Evolutionary conservation across 2,329 filamentous ascomycete genomes (phyloP), one percentile per base, ranked within the genome.

Genomic region (Fusarium napiforme): DNA sequence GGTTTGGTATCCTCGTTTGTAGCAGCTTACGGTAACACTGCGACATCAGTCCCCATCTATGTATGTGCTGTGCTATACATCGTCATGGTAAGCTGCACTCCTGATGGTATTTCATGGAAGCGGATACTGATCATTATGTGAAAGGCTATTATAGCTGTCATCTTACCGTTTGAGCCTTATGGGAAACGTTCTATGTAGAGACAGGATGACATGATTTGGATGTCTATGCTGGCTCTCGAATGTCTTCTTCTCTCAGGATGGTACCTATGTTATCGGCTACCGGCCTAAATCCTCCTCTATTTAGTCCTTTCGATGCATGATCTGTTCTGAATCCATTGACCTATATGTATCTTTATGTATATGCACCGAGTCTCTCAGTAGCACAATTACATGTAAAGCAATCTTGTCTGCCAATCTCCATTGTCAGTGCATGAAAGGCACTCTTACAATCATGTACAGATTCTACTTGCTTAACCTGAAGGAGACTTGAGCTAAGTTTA

Each of bases 51-150:
- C 1, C 55, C 55, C 5, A 58, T 58, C 18, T 58, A 26, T 36
- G 55, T 58, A 10, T 58, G 55, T n/a, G 55, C 40, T 14, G 55
- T 34, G 18, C 40, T 58, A 19, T 58, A 58, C 11, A 19, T 58
- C 12, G 12, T 36, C 2, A 58, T 58, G 55, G 55, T 58, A 21
- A 47, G 55, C 12, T 34, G 0, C 3, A 21, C 7, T 6, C 14
- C 8, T 14, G 21, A 12, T 5, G 1, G 1, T 2, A 7, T 3
- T 1, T 0, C 30, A 32, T 32, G 30, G 12, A 32, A 32, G 11
- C 30, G 30, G 30, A 32, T 2, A 32, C 30, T 32, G 30, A 32
- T 32, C 11, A 11, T 32, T 12, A 32, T 32, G 30, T 32, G 4
- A 32, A 32, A 32, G 30, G 30, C 55, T 7, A 36, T 58, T 0